Conservation (phyloP, 805 yeast genomes). For the Nakazawaea sp. region DNA sequence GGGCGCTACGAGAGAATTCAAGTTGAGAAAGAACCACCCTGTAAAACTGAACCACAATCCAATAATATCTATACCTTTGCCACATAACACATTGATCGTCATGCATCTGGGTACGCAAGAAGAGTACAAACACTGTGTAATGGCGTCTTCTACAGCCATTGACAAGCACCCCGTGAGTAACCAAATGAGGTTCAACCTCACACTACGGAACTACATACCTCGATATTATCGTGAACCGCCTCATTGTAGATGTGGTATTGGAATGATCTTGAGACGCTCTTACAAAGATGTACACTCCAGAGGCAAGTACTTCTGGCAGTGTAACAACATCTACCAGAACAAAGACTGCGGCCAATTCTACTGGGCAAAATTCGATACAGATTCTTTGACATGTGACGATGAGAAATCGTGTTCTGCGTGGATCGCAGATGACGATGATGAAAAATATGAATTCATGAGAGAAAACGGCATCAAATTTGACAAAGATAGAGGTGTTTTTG, state of each 20-base stretch:
- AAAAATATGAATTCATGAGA: constrained; percentile 11
- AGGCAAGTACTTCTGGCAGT: constrained; percentile 64
- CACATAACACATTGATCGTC: constrained; percentile 61
- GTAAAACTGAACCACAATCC: constrained; percentile 17
- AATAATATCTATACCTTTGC: constrained; percentile 50
- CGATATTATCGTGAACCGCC: constrained; percentile 30
- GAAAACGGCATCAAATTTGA: constrained; percentile 3
- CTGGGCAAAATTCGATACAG: constrained; percentile 40
- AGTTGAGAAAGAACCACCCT: constrained; percentile 39
- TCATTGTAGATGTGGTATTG: constrained; percentile 31
- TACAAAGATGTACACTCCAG: constrained; percentile 35
- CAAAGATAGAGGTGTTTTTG: constrained; percentile 5
- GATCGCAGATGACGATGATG: constrained; percentile 36
- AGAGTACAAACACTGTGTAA: constrained; percentile 60
- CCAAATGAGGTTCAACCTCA: constrained; percentile 49
- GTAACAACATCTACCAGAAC: constrained; percentile 38
- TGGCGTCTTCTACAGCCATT: constrained; percentile 32
- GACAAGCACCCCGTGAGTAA: constrained; percentile 44
- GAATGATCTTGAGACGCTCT: constrained; percentile 53
- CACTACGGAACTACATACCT: constrained; percentile 51
- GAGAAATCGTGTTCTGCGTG: constrained; percentile 32
- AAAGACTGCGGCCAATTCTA: constrained; percentile 41
- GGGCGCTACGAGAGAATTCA: constrained; percentile 65
- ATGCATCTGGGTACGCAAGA: constrained; percentile 84
- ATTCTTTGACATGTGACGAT: constrained; percentile 26